These are phyloP conservation scores for Coelastrella sp. DNA, from an alignment of 139 green algal genomes.

Conservation along the genomic window DNA sequence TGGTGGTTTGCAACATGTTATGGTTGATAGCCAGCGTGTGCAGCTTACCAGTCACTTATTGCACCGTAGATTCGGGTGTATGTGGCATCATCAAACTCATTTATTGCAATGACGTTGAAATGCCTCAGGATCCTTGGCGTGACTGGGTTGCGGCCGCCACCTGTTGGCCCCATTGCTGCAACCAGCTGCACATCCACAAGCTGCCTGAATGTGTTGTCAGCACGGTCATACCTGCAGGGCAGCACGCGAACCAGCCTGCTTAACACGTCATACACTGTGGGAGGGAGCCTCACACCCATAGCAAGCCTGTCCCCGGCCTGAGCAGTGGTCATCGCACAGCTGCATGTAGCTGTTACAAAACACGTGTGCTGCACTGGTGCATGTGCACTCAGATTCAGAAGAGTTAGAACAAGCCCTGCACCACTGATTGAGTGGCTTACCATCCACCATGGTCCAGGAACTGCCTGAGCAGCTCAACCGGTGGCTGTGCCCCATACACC, in stretches of 20 bases:
- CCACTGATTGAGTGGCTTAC: conserved; percentile 9
- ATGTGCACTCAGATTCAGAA: neutral
- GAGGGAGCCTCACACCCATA: neutral
- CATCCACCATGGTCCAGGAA: conserved; percentile 69
- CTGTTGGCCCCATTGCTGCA: conserved; percentile 82
- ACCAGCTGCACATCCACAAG: conserved; percentile 85
- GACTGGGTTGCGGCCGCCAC: conserved; percentile 76
- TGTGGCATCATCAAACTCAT: conserved; percentile 59
- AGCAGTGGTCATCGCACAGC: neutral
- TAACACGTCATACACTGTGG: too few species aligned
- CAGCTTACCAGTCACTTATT: conserved; percentile 74
- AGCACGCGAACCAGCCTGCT: neutral
- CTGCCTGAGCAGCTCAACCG: conserved; percentile 85
- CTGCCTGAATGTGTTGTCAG: conserved; percentile 75
- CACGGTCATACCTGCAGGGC: conserved; percentile 73
- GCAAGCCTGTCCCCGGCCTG: neutral
- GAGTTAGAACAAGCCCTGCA: neutral
- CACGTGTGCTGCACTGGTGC: neutral
- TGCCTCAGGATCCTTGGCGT: conserved; percentile 79
- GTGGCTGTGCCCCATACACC: conserved; percentile 81
- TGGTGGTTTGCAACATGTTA: too few species aligned
- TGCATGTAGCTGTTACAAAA: neutral
- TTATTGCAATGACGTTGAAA: conserved; percentile 60
- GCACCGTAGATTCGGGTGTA: conserved; percentile 73
- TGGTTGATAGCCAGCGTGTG: neutral